Conservation (phyloP, 805 yeast genomes). For the Saturnispora dispora region DNA sequence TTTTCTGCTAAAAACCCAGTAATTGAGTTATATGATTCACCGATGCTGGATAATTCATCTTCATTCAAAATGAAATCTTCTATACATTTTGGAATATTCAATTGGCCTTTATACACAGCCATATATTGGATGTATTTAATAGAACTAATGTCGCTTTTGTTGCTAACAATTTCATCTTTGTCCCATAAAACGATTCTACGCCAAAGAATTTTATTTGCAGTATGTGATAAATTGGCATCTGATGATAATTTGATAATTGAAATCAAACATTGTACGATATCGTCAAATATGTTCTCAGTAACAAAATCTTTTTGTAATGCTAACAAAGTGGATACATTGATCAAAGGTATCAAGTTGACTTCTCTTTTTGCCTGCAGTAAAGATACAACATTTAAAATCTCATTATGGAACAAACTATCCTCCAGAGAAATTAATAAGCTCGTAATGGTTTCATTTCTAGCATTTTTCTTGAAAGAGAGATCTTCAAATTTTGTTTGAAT, state of each 20-base stretch:
- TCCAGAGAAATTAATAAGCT: background rate
- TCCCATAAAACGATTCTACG: slow-evolving; percentile 2
- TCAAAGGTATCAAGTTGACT: background rate
- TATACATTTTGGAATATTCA: background rate
- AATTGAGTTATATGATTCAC: background rate
- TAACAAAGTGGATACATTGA: background rate
- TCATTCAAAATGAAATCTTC: background rate
- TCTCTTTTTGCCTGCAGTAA: background rate
- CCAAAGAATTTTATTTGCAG: slow-evolving; percentile 2
- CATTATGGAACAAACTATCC: background rate
- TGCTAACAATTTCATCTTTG: background rate
- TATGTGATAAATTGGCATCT: background rate
- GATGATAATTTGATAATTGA: background rate
- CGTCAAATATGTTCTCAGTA: background rate
- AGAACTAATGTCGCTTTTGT: background rate
- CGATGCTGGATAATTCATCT: background rate
- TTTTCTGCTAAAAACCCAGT: background rate
- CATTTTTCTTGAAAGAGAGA: background rate
- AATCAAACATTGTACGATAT: background rate
- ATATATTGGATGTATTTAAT: slow-evolving; percentile 3
- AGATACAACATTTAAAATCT: background rate
- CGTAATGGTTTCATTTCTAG: background rate
- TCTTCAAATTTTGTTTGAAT: slow-evolving; percentile 1
- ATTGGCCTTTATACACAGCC: background rate
- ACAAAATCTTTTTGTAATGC: background rate